Evolutionary conservation across 169 alveolate genomes (phyloP).

Genomic region (Cryptosporidium sp.): DNA sequence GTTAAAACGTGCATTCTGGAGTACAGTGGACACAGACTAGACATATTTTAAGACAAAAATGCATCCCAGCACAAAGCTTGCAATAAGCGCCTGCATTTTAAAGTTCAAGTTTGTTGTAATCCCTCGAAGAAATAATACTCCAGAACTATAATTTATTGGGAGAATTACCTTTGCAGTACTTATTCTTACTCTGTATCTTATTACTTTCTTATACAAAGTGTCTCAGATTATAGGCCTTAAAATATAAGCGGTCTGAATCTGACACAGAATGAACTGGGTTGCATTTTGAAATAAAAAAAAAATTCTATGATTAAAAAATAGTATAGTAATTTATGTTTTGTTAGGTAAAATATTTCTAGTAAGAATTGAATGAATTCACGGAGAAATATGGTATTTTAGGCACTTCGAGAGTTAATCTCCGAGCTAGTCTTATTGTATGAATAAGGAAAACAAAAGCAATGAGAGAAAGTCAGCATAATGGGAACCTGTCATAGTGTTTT

Average conservation of each 20-base stretch:
- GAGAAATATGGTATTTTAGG: background rate
- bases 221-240: background rate
- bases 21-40: constrained; percentile 65
- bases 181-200: background rate
- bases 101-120: background rate
- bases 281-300: background rate
- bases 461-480: background rate
- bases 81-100: constrained; percentile 28
- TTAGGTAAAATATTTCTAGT: background rate
- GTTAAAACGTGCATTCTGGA: constrained; percentile 65
- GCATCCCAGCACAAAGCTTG: constrained; percentile 14
- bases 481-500: background rate
- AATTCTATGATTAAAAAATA: background rate
- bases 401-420: background rate
- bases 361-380: background rate
- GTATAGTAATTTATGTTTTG: background rate
- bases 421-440: background rate
- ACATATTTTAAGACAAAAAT: constrained; percentile 61
- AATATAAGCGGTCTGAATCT: constrained; percentile 8
- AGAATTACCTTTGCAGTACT: background rate
- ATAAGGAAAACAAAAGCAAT: background rate
- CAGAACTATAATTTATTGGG: background rate
- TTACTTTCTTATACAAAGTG: background rate
- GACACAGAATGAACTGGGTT: background rate
- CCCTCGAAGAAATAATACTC: constrained; percentile 23